These are phyloP conservation scores for Solanum habrochaites DNA, from an alignment of 257 asterid genomes.

Conservation along the genomic window DNA sequence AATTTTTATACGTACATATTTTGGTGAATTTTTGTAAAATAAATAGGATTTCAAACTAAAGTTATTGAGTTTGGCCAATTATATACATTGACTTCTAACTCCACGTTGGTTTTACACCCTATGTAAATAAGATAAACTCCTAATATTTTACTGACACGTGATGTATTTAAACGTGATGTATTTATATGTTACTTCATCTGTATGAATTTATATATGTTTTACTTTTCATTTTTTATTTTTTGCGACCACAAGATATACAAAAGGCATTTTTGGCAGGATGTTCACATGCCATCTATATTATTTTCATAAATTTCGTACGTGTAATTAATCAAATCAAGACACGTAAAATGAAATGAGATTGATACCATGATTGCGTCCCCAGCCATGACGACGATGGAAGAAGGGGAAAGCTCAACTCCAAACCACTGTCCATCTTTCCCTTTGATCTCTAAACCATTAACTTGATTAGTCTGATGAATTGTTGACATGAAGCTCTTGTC, in stretches of 20 bases:
- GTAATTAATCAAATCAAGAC: neutral
- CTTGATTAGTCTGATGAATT: slow-evolving; percentile 41
- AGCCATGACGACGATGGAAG: slow-evolving; percentile 64
- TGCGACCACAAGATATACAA: neutral
- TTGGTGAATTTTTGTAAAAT: too few relatives aligned
- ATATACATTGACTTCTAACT: too few relatives aligned
- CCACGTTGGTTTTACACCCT: neutral
- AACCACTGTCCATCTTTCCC: slow-evolving; percentile 62
- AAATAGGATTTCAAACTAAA: too few relatives aligned
- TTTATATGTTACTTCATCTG: neutral
- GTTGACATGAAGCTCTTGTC: slow-evolving; percentile 76
- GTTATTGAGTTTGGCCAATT: too few relatives aligned
- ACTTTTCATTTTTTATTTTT: neutral
- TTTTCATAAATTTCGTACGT: accelerated
- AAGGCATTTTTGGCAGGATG: neutral
- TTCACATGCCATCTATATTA: neutral
- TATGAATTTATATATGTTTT: too few relatives aligned
- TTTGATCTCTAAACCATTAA: slow-evolving; percentile 56
- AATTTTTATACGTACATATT: too few relatives aligned
- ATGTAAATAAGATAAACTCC: neutral
- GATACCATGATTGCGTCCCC: slow-evolving; percentile 72
- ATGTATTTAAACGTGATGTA: too few relatives aligned
- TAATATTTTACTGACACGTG: too few relatives aligned
- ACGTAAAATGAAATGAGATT: neutral
- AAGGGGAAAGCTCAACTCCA: slow-evolving; percentile 36